A percentile compares a stretch with the other conserved stretches of the same genome.
phyloP scores from a whole-genome alignment of 768 basidiomycete species.

The Boletus eberwhitei region DNA sequence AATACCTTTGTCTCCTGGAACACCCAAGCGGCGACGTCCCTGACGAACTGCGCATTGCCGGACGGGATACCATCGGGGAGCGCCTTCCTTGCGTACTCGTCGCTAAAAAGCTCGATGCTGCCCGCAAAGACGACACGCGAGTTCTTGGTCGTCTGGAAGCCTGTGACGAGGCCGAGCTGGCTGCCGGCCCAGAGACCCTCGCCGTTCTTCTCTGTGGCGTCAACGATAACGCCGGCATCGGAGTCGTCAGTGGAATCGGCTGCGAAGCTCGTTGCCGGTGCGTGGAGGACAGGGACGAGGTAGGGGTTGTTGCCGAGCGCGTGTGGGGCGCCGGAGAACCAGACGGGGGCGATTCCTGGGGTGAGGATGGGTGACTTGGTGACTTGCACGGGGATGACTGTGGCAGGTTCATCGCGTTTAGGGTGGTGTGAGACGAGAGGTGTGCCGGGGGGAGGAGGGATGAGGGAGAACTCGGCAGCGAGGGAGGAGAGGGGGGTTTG shows the following conservation, averaged over 20 bases:
- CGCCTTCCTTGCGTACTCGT: constrained; percentile 66
- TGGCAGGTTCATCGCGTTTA: constrained; percentile 59
- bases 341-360: constrained; percentile 53
- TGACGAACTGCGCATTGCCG: constrained; percentile 72
- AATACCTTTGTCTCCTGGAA: constrained; percentile 86
- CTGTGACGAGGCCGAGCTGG: constrained; percentile 73
- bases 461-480: constrained; percentile 88
- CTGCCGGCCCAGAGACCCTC: constrained; percentile 84
- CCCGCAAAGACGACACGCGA: constrained; percentile 81
- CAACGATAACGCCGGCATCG: constrained; percentile 59
- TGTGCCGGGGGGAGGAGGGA: constrained; percentile 80
- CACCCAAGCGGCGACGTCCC: constrained; percentile 81
- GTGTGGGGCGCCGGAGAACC: constrained; percentile 73
- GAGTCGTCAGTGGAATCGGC: constrained; percentile 59
- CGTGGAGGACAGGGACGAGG: constrained; percentile 76
- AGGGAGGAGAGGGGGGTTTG: constrained; percentile 72
- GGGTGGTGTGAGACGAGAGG: constrained; percentile 87
- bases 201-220: constrained; percentile 70
- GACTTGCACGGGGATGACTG: constrained; percentile 62
- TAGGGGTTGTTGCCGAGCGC: constrained; percentile 72
- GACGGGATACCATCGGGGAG: constrained; percentile 57
- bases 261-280: constrained; percentile 73
- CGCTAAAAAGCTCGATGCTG: constrained; percentile 73
- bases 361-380: constrained; percentile 45
- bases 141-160: constrained; percentile 81